Percentiles rank a stretch among this genome's conserved stretches.
Evolutionary conservation across 495 filamentous ascomycete genomes (phyloP).

Genomic region (Penicillium verhagenii): DNA sequence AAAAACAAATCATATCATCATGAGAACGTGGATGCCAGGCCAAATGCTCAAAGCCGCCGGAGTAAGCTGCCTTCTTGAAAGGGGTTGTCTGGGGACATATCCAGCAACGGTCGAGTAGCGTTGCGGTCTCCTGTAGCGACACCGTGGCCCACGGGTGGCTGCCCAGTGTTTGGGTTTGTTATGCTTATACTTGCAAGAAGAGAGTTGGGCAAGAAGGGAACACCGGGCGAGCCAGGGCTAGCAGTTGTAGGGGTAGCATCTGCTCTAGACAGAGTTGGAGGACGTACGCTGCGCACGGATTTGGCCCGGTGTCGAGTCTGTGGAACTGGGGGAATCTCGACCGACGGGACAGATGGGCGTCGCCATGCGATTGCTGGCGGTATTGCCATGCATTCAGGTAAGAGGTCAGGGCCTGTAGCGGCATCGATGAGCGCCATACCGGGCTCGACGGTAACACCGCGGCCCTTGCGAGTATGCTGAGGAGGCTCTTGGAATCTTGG

Average conservation of each 20-base stretch:
- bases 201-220: conserved; percentile 38
- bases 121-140: conserved; percentile 52
- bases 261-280: conserved; percentile 12
- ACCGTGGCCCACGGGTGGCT: conserved; percentile 44
- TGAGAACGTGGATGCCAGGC: background rate
- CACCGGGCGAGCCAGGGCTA: conserved; percentile 21
- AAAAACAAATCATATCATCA: background rate
- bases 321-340: conserved; percentile 7
- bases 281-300: conserved; percentile 29
- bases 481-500: conserved; percentile 72
- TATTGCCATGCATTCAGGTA: conserved; percentile 43
- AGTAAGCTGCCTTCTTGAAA: conserved; percentile 59
- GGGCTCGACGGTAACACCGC: conserved; percentile 61
- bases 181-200: conserved; percentile 31
- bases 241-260: conserved; percentile 16
- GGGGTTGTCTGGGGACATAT: conserved; percentile 47
- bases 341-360: conserved; percentile 21
- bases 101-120: conserved; percentile 55
- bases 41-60: conserved; percentile 32
- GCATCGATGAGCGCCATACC: conserved; percentile 63
- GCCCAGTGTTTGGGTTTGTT: conserved; percentile 22
- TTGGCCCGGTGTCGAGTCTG: conserved; percentile 32
- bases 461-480: conserved; percentile 67
- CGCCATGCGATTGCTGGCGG: conserved; percentile 56
- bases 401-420: conserved; percentile 54